These are phyloP conservation scores for Exophiala spinifera DNA, from an alignment of 2,329 filamentous ascomycete species.

Conservation along the genomic window DNA sequence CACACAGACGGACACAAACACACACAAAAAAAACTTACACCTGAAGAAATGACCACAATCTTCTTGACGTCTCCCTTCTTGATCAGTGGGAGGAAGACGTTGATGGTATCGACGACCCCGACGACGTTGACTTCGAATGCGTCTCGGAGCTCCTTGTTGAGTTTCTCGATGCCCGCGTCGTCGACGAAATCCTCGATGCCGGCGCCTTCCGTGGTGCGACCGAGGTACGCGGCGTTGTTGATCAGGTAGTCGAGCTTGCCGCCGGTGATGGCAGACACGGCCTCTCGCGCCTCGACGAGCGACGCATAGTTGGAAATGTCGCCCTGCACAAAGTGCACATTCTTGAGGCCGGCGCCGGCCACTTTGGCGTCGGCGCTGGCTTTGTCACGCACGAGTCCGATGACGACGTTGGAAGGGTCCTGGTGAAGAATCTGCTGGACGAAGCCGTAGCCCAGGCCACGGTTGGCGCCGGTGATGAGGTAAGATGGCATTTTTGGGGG, in stretches of 20 bases:
- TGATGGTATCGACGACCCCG: constrained; percentile 53
- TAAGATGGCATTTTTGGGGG: constrained; percentile 28
- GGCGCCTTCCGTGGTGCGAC: constrained; percentile 32
- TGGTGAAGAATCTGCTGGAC: constrained; percentile 44
- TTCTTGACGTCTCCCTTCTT: constrained; percentile 53
- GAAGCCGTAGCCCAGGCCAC: constrained; percentile 44
- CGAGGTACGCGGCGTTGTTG: constrained; percentile 47
- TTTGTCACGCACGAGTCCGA: constrained; percentile 52
- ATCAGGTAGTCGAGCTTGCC: constrained; percentile 51
- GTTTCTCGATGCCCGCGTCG: constrained; percentile 32
- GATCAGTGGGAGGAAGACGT: constrained; percentile 54
- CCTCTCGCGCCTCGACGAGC: constrained; percentile 35
- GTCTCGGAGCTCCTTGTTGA: constrained; percentile 37
- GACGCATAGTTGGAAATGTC: constrained; percentile 43
- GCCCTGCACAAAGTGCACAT: constrained; percentile 48
- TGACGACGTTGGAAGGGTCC: constrained; percentile 43
- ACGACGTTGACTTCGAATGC: constrained; percentile 50
- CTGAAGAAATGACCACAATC: constrained; percentile 51
- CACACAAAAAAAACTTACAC: constrained; percentile 24
- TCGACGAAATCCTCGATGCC: constrained; percentile 36
- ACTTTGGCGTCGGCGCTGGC: constrained; percentile 45
- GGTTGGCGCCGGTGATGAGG: constrained; percentile 30
- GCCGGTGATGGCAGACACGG: constrained; percentile 27
- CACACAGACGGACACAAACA: too few species aligned
- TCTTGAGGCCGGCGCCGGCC: constrained; percentile 38